Evolutionary conservation across 805 yeast species (phyloP).

Genomic region (Metschnikowia anglica): DNA sequence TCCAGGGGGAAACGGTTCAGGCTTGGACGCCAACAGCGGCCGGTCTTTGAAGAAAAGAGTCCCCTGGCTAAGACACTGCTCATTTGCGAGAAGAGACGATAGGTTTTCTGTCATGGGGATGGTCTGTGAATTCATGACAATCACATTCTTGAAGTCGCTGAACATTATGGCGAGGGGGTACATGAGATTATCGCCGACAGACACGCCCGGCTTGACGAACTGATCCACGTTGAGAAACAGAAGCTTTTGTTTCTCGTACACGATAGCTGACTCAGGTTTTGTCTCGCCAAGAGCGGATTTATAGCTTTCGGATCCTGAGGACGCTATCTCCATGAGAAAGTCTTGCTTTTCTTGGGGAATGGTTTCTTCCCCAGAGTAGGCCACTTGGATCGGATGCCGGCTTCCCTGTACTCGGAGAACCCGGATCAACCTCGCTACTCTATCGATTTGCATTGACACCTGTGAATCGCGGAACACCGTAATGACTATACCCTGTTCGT

Average conservation of each 20-base stretch:
- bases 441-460: slow-evolving; percentile 17
- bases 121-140: slow-evolving; percentile 8
- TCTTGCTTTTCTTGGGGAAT: slow-evolving; percentile 9
- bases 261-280: slow-evolving; percentile 2
- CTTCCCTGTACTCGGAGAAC: slow-evolving; percentile 29
- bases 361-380: slow-evolving; percentile 17
- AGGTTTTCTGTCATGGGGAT: slow-evolving; percentile 11
- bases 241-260: slow-evolving; percentile 22
- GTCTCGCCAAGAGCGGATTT: slow-evolving; percentile 9
- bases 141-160: slow-evolving; percentile 10
- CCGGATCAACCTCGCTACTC: slow-evolving; percentile 24
- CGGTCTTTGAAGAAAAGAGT: slow-evolving; percentile 31
- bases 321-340: slow-evolving; percentile 9
- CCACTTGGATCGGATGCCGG: slow-evolving; percentile 31
- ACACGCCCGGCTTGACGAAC: slow-evolving; percentile 7
- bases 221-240: slow-evolving; percentile 29
- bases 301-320: background rate
- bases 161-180: slow-evolving; percentile 2
- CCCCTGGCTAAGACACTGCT: slow-evolving; percentile 25
- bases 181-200: slow-evolving; percentile 4
- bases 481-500: slow-evolving; percentile 35
- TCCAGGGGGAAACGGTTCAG: slow-evolving; percentile 26
- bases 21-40: slow-evolving; percentile 20
- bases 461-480: slow-evolving; percentile 22
- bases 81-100: slow-evolving; percentile 19